Evolutionary conservation across 371 early-diverging fungal genomes (phyloP), one percentile per base, ranked within the genome.

Genomic region (Mucor racemosus): DNA sequence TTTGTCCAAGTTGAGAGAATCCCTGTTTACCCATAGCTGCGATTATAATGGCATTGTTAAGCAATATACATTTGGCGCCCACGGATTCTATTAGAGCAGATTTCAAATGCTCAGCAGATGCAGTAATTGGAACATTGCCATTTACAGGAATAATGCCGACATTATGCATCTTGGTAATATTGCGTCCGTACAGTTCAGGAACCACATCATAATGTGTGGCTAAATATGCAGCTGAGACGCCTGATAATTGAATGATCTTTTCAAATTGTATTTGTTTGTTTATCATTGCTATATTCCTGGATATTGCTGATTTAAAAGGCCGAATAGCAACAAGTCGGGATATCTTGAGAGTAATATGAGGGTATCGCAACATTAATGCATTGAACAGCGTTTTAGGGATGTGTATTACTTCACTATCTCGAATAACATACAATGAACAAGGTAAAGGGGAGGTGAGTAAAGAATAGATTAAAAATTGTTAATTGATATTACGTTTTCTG

Each of bases 341-440:
- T 17, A 99, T 92, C 44, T 94, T 91, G 41, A 99, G 84, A 0
- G 95, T 95, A 65, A 97, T 93, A 58, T 91, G 92, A 1, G 99
- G 97, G 68, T 97, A 91, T 7, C 90, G 83, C 53, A 89, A 72
- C 26, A 26, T 91, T 33, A 99, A 85, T 5, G 97, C 92, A 65
- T 93, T 91, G 77, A 99, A 96, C 44, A 98, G 81, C 0, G 95
- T 92, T 61, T 92, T 94, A 0, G 99, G 99, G 84, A 99, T 91
- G 15, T 94, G 86, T 11, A 96, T 95, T 9, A 98, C 82, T 76
- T 99, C 98, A 1, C 96, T 89, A 73, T 98, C 98, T 46, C 99
- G 92, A 67, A 99, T 99, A 7, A 98, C 98, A 71, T 98, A 96
- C 14, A 98, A 36, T 17, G 55, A 7, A 7, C 41, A 54, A 11